Percentiles rank a stretch among this genome's conserved stretches.
Conservation (phyloP, 257 asterid genomes). For the Capsicum rhomboideum region DNA sequence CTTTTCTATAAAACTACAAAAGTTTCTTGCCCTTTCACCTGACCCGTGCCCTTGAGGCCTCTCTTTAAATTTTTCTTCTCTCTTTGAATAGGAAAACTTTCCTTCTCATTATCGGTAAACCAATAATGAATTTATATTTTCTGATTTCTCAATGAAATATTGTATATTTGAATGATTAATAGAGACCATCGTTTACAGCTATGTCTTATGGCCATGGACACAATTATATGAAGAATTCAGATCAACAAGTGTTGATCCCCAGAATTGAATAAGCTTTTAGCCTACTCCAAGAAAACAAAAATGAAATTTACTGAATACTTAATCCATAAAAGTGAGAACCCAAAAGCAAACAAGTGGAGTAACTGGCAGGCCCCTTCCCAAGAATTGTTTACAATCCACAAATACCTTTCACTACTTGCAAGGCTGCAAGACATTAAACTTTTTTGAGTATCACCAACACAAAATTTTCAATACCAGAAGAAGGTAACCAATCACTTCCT, state of each 20-base stretch:
- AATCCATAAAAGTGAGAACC: neutral
- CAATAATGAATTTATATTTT: neutral
- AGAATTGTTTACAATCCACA: neutral
- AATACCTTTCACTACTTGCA: neutral
- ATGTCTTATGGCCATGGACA: neutral
- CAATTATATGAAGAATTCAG: neutral
- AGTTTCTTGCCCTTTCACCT: neutral
- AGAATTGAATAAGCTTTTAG: neutral
- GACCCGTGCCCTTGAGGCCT: neutral
- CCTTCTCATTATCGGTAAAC: neutral
- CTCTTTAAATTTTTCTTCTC: no score
- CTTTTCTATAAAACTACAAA: neutral
- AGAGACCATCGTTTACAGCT: neutral
- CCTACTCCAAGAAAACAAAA: neutral
- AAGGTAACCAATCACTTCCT: neutral
- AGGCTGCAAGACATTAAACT: neutral
- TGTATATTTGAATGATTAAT: neutral
- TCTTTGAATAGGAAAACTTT: neutral
- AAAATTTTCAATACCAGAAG: neutral
- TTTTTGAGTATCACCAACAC: neutral
- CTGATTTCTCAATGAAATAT: neutral
- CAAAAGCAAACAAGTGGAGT: neutral
- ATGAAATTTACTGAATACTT: neutral
- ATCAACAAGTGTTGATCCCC: neutral
- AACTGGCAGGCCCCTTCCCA: neutral